Conservation (phyloP, 805 yeast species). For the Teunomyces aglyptinius region DNA sequence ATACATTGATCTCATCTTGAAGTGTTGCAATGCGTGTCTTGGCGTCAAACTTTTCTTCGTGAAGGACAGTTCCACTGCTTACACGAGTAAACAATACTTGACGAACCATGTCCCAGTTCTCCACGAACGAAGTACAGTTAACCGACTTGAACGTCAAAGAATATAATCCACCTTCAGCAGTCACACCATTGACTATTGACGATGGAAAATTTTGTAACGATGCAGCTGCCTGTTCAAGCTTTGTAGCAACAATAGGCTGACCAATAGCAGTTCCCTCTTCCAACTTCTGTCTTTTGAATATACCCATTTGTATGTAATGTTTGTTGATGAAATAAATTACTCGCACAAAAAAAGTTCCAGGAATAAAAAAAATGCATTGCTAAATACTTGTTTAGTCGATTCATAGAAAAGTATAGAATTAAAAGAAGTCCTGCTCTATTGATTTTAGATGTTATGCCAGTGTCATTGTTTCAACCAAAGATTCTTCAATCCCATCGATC, state of each 20-base stretch:
- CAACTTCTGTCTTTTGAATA: slow-evolving; percentile 9
- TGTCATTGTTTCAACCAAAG: slow-evolving; percentile 5
- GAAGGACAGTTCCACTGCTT: slow-evolving; percentile 14
- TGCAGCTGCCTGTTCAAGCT: slow-evolving; percentile 17
- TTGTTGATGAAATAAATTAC: background rate
- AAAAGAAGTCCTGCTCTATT: background rate
- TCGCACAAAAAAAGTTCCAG: background rate
- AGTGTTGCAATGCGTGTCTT: slow-evolving; percentile 16
- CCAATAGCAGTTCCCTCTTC: slow-evolving; percentile 1
- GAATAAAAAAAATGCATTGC: background rate
- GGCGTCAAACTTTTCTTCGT: slow-evolving; percentile 17
- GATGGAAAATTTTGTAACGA: slow-evolving; percentile 29
- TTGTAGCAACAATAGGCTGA: slow-evolving; percentile 11
- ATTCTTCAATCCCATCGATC: slow-evolving; percentile 62
- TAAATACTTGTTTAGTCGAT: background rate
- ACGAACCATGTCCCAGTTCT: slow-evolving; percentile 33
- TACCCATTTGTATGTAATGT: slow-evolving; percentile 2
- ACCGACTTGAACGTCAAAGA: slow-evolving; percentile 43
- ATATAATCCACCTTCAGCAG: slow-evolving; percentile 40
- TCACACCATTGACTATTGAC: slow-evolving; percentile 38
- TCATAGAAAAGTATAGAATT: background rate
- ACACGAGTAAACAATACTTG: slow-evolving; percentile 20
- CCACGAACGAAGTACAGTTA: slow-evolving; percentile 34
- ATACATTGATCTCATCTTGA: slow-evolving; percentile 20
- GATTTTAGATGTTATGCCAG: background rate